phyloP scores from a whole-genome alignment of 257 asterid species.

The Ilex aquifolium region DNA sequence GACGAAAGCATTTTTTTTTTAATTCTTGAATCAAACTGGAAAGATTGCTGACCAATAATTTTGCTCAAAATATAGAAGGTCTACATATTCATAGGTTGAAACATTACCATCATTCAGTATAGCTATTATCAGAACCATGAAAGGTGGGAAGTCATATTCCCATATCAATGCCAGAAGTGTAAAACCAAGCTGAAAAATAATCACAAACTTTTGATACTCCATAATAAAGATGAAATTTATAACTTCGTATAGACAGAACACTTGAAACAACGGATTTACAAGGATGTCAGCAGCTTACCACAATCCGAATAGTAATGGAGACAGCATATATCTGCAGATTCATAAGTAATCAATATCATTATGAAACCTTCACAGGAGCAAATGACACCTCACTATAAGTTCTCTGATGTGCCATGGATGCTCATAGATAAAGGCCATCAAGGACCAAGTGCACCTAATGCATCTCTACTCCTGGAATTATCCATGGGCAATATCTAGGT shows the following conservation, averaged over 20 bases:
- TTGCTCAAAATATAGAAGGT: neutral
- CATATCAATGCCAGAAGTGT: conserved; percentile 27
- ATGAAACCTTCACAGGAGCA: neutral
- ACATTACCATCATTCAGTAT: conserved; percentile 25
- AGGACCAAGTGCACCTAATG: too few relatives aligned
- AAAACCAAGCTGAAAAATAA: conserved; percentile 22
- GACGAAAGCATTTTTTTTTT: neutral
- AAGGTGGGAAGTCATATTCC: conserved; percentile 27
- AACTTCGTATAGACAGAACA: neutral
- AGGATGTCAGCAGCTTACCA: conserved; percentile 13
- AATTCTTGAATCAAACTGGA: neutral
- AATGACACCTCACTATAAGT: too few relatives aligned
- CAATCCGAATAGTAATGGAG: conserved; percentile 28
- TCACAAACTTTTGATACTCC: neutral
- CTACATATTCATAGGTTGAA: neutral
- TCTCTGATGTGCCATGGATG: too few relatives aligned
- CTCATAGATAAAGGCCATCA: too few relatives aligned
- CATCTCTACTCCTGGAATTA: too few relatives aligned
- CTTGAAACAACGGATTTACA: neutral
- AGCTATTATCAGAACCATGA: conserved; percentile 32
- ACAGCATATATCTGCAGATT: conserved; percentile 23
- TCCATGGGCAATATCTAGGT: too few relatives aligned
- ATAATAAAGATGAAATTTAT: too few relatives aligned
- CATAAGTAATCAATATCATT: neutral
- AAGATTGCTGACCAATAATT: neutral